Evolutionary conservation across 352 stramenopile genomes (phyloP).

Genomic region (Pythium vanterpoolii): DNA sequence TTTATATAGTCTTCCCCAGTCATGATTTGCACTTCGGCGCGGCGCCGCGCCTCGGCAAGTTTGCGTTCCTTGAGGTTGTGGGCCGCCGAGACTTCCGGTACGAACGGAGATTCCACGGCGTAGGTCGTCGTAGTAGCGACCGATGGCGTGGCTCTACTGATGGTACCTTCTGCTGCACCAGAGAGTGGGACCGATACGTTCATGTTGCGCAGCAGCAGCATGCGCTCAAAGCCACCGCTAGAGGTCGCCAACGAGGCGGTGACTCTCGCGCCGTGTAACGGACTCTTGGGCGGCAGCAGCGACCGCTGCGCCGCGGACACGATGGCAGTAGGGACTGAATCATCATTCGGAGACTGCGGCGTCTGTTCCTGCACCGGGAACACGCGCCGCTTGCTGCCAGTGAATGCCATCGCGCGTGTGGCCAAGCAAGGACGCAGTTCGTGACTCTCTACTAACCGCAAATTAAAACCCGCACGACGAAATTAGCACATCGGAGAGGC

Average conservation of each 20-base stretch:
- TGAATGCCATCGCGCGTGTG: neutral
- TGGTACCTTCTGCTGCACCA: neutral
- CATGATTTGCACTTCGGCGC: conserved; percentile 48
- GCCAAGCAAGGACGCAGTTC: too few relatives aligned
- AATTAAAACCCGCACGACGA: neutral
- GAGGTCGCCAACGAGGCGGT: neutral
- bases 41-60: conserved; percentile 41
- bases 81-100: conserved; percentile 45
- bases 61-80: conserved; percentile 66
- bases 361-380: conserved; percentile 42
- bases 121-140: neutral
- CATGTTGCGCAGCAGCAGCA: conserved; percentile 53
- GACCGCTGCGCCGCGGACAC: conserved; percentile 12
- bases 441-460: too few relatives aligned
- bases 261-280: conserved; percentile 25
- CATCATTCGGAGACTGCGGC: neutral
- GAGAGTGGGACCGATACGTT: conserved; percentile 31
- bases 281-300: conserved; percentile 48
- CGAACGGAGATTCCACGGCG: neutral
- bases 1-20: conserved; percentile 55
- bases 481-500: neutral
- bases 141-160: neutral
- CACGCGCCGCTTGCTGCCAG: conserved; percentile 28
- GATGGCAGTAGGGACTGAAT: neutral
- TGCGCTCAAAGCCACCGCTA: conserved; percentile 33